These are phyloP conservation scores for Geosmithia flava DNA, from an alignment of 2,329 filamentous ascomycete genomes.

Conservation along the genomic window DNA sequence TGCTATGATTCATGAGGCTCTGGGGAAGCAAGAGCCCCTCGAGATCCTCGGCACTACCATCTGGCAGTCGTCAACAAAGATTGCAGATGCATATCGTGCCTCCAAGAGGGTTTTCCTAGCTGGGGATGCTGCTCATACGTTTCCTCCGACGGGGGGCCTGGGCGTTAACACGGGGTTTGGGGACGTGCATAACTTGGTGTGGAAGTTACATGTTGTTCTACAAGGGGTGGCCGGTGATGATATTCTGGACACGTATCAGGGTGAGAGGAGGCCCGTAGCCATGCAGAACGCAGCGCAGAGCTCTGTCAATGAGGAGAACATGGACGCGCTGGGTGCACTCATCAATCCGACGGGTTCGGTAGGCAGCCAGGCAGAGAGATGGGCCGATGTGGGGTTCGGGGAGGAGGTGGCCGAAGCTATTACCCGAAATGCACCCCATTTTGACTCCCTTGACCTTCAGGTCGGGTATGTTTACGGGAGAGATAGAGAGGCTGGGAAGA, in stretches of 20 bases:
- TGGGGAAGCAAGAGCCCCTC: slow-evolving; percentile 18
- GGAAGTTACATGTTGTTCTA: slow-evolving; percentile 23
- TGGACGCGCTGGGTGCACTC: slow-evolving; percentile 25
- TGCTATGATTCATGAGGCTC: slow-evolving; percentile 7
- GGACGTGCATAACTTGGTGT: slow-evolving; percentile 18
- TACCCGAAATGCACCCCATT: slow-evolving; percentile 25
- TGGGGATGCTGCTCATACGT: slow-evolving; percentile 19
- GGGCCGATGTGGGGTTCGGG: slow-evolving; percentile 15
- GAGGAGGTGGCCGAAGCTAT: slow-evolving; percentile 17
- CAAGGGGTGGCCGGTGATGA: slow-evolving; percentile 12
- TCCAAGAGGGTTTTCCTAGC: slow-evolving; percentile 19
- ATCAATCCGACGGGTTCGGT: slow-evolving; percentile 18
- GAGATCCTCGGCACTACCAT: slow-evolving; percentile 12
- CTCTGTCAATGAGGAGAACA: slow-evolving; percentile 28
- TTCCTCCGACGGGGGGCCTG: slow-evolving; percentile 18
- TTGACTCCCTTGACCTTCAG: slow-evolving; percentile 28
- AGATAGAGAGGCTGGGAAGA: slow-evolving; percentile 13
- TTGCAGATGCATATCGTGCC: slow-evolving; percentile 7
- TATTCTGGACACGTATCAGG: slow-evolving; percentile 22
- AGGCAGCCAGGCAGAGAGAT: slow-evolving; percentile 10
- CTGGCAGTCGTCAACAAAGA: slow-evolving; percentile 26
- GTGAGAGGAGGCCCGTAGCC: slow-evolving; percentile 23
- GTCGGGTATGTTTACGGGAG: slow-evolving; percentile 28
- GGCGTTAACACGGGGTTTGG: slow-evolving; percentile 18
- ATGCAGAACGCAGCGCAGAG: slow-evolving; percentile 25